Percentiles rank a stretch among this genome's conserved stretches.
phyloP scores from a whole-genome alignment of 2,329 filamentous ascomycete genomes.

The Monosporascus sp. region DNA sequence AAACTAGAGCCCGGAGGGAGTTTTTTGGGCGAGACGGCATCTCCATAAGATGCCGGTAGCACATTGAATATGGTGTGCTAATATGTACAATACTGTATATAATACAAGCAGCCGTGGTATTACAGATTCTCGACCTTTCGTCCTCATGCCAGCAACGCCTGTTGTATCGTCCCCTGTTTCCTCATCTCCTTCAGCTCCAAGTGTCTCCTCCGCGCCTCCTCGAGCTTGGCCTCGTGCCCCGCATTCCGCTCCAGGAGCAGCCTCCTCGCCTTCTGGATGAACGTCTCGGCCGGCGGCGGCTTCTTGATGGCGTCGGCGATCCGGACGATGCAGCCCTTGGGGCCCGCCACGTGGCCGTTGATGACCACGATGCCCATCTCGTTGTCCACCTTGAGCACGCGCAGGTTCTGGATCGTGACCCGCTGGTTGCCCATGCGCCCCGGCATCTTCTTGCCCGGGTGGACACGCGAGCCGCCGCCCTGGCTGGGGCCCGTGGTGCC shows the following conservation, averaged over 20 bases:
- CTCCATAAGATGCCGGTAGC: neutral
- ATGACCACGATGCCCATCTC: conserved; percentile 85
- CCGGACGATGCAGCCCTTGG: conserved; percentile 79
- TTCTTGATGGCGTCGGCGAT: conserved; percentile 92
- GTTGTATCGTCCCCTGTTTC: conserved; percentile 35
- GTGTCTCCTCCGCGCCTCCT: conserved; percentile 46
- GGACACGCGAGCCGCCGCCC: conserved; percentile 84
- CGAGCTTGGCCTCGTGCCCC: conserved; percentile 39
- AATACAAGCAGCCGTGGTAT: neutral
- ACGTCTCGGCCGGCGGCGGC: conserved; percentile 46
- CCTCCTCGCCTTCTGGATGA: conserved; percentile 41
- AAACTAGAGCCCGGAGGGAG: neutral
- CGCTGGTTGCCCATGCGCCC: conserved; percentile 89
- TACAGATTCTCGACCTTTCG: conserved; percentile 3
- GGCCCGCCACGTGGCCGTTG: conserved; percentile 80
- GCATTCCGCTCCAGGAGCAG: conserved; percentile 43
- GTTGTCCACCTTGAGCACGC: conserved; percentile 81
- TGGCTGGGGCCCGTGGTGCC: conserved; percentile 87
- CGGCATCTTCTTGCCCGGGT: conserved; percentile 97
- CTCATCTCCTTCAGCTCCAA: conserved; percentile 49
- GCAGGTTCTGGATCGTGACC: conserved; percentile 87
- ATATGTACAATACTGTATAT: neutral
- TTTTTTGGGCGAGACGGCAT: neutral
- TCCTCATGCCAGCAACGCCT: conserved; percentile 21
- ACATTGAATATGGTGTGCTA: neutral